phyloP scores from a whole-genome alignment of 768 basidiomycete species.

The Rhizopogon vinicolor region DNA sequence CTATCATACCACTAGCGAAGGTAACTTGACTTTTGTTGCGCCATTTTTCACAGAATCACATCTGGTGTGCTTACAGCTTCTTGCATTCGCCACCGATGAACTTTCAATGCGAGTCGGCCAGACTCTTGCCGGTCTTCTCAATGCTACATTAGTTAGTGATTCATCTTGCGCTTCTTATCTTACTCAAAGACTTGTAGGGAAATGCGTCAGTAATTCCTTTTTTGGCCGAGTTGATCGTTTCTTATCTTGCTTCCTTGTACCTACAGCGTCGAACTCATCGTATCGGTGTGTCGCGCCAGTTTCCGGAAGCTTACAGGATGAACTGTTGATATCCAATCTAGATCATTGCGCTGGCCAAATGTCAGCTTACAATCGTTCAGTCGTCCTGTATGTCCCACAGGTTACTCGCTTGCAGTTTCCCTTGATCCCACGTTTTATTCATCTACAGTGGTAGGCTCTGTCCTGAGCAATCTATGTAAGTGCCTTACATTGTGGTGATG shows the following conservation, averaged over 20 bases:
- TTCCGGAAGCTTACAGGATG: neutral
- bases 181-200: conserved; percentile 31
- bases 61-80: conserved; percentile 33
- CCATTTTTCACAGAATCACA: no score
- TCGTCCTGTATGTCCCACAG: conserved; percentile 47
- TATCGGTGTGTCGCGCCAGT: conserved; percentile 46
- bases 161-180: neutral
- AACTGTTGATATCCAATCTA: conserved; percentile 17
- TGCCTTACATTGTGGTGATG: neutral
- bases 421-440: neutral
- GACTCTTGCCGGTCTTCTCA: conserved; percentile 69
- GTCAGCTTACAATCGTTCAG: conserved; percentile 73
- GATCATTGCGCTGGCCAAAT: conserved; percentile 70
- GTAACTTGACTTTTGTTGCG: conserved; percentile 20
- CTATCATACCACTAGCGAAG: conserved; percentile 76
- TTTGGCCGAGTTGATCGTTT: no score
- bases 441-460: conserved; percentile 61
- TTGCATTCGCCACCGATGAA: conserved; percentile 78
- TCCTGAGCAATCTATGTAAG: conserved; percentile 64
- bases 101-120: conserved; percentile 70
- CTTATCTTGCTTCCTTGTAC: no score
- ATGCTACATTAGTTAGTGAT: conserved; percentile 61
- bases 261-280: conserved; percentile 49
- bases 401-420: neutral
- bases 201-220: conserved; percentile 39